Conservation (phyloP, 2,329 filamentous ascomycete species). For the Trichoderma sp. region DNA sequence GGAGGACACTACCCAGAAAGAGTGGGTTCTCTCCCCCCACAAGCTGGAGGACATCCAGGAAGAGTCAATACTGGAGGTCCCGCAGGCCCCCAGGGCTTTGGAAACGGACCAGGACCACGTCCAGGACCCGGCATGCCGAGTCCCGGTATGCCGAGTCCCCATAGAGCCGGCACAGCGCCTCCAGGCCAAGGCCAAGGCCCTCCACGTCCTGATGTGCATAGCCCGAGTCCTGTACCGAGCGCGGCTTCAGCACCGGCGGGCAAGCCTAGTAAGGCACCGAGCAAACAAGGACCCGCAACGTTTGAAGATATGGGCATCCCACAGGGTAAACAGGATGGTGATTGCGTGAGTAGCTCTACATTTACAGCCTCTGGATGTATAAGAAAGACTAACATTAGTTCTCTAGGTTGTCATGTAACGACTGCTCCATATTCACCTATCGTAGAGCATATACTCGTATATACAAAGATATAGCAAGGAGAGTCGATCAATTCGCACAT, state of each 20-base stretch:
- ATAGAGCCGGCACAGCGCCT: constrained; percentile 46
- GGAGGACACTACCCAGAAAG: constrained; percentile 40
- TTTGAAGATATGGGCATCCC: constrained; percentile 99
- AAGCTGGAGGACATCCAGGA: constrained; percentile 31
- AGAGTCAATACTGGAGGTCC: constrained; percentile 32
- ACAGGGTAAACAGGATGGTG: constrained; percentile 77
- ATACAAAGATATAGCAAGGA: not conserved
- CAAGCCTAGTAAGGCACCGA: constrained; percentile 41
- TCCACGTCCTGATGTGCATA: constrained; percentile 29
- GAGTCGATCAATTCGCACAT: not conserved
- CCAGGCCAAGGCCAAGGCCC: constrained; percentile 35
- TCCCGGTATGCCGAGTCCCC: constrained; percentile 31
- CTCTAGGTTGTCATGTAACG: constrained; percentile 16
- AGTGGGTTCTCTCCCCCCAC: constrained; percentile 40
- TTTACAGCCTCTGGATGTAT: constrained; percentile 53
- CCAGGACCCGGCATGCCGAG: constrained; percentile 4
- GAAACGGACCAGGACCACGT: constrained; percentile 34
- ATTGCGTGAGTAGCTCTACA: constrained; percentile 73
- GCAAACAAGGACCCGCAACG: constrained; percentile 79
- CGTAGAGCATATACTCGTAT: not conserved
- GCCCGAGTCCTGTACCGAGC: constrained; percentile 37
- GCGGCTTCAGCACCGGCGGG: constrained; percentile 41
- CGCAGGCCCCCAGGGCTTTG: constrained; percentile 17
- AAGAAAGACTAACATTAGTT: constrained; percentile 39
- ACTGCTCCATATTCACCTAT: not conserved